These are phyloP conservation scores for Pseudotsuga menziesii DNA, from an alignment of 75 land plant species.

Conservation along the genomic window DNA sequence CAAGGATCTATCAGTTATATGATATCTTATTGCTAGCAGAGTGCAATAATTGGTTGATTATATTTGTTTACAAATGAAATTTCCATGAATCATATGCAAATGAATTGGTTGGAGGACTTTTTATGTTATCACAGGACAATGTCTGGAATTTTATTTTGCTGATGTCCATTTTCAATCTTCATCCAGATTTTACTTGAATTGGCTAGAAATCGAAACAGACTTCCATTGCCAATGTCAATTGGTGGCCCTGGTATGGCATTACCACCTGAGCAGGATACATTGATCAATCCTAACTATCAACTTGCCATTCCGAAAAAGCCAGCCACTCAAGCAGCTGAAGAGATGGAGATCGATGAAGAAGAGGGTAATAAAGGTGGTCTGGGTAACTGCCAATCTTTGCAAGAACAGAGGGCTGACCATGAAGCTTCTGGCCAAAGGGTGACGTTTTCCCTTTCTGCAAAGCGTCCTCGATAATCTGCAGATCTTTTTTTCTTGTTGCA, in stretches of 20 bases:
- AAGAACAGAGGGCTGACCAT: constrained; percentile 35
- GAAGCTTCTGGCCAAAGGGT: constrained; percentile 51
- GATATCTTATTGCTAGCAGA: too few species aligned
- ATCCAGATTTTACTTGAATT: constrained; percentile 78
- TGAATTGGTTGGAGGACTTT: too few species aligned
- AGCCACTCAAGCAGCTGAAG: constrained; percentile 38
- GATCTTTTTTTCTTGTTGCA: too few species aligned
- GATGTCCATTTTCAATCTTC: too few species aligned
- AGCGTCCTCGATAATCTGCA: constrained; percentile 37
- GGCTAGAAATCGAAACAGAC: constrained; percentile 76
- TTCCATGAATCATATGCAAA: too few species aligned
- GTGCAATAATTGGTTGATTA: too few species aligned
- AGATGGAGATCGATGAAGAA: constrained; percentile 68
- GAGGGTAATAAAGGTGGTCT: constrained; percentile 25
- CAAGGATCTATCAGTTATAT: too few species aligned
- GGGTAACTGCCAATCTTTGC: constrained; percentile 25
- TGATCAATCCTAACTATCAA: constrained; percentile 86
- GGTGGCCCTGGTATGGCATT: constrained; percentile 79
- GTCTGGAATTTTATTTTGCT: too few species aligned
- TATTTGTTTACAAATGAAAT: too few species aligned
- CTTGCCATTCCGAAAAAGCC: constrained; percentile 66
- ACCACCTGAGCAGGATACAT: constrained; percentile 92
- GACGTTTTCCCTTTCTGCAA: constrained; percentile 63
- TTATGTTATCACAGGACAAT: too few species aligned
- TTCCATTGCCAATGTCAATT: constrained; percentile 84